Percentiles rank a stretch among this genome's conserved stretches.
phyloP scores from a whole-genome alignment of 495 filamentous ascomycete genomes.

The Symbiotaphrina buchneri region DNA sequence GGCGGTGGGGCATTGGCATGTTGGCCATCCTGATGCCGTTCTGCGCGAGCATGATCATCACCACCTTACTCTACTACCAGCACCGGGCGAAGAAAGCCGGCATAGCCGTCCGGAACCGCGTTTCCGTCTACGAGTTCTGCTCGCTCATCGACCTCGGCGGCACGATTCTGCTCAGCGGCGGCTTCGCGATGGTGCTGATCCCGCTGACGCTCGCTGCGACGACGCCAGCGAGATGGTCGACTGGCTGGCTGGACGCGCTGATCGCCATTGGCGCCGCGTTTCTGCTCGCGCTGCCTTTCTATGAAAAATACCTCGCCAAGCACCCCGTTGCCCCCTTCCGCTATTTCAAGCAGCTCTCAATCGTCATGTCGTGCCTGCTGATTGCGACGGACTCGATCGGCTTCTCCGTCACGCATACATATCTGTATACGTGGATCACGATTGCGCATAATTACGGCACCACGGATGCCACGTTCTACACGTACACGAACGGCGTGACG shows the following conservation, averaged over 20 bases:
- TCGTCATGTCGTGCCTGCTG: constrained; percentile 16
- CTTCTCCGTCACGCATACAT: constrained; percentile 19
- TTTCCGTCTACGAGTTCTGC: constrained; percentile 18
- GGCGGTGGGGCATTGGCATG: constrained; percentile 11
- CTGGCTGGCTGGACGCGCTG: constrained; percentile 19
- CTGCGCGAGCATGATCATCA: constrained; percentile 14
- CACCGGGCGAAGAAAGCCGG: constrained; percentile 14
- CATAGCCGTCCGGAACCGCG: constrained; percentile 11
- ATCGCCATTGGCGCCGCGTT: constrained; percentile 16
- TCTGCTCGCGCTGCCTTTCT: constrained; percentile 17
- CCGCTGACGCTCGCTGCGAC: constrained; percentile 31
- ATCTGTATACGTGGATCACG: constrained; percentile 22
- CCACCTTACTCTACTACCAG: constrained; percentile 21
- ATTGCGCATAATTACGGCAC: constrained; percentile 18
- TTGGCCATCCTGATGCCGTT: constrained; percentile 10
- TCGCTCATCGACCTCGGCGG: constrained; percentile 29
- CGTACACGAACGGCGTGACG: constrained; percentile 20
- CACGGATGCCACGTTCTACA: constrained; percentile 20
- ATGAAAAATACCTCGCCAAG: constrained; percentile 18
- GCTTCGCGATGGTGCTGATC: constrained; percentile 37
- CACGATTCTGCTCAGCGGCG: constrained; percentile 29
- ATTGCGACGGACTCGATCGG: constrained; percentile 18
- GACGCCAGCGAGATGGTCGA: constrained; percentile 16
- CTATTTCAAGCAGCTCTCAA: constrained; percentile 19
- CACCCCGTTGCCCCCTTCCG: constrained; percentile 20